These are phyloP conservation scores for Annulohypoxylon maeteangense DNA, from an alignment of 495 filamentous ascomycete species.

Conservation along the genomic window DNA sequence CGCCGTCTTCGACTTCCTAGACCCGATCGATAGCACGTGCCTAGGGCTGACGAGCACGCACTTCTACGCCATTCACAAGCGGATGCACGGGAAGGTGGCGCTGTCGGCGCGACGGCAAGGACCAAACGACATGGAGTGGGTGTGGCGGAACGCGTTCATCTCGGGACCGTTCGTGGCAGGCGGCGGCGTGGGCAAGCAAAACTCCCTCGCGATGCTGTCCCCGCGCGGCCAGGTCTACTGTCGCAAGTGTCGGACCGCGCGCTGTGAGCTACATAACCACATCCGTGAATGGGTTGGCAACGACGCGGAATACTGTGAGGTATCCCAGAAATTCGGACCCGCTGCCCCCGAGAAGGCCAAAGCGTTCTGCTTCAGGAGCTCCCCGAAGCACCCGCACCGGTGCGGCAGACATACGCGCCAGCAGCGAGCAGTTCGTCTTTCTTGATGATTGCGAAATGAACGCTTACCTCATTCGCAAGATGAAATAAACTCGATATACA, in stretches of 20 bases:
- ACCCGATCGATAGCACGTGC: conserved; percentile 65
- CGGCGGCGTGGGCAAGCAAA: conserved; percentile 46
- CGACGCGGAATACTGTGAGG: conserved; percentile 59
- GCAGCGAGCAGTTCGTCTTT: conserved; percentile 41
- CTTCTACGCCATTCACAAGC: conserved; percentile 63
- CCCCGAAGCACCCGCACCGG: conserved; percentile 57
- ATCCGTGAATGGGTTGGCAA: conserved; percentile 63
- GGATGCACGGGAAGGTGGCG: conserved; percentile 60
- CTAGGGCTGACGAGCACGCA: conserved; percentile 63
- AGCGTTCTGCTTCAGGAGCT: conserved; percentile 60
- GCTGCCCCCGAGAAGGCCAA: conserved; percentile 51
- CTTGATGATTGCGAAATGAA: conserved; percentile 11
- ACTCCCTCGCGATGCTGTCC: conserved; percentile 52
- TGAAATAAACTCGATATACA: neutral
- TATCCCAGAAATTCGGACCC: conserved; percentile 61
- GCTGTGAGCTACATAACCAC: conserved; percentile 65
- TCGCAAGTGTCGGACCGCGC: conserved; percentile 61
- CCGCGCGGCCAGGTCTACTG: conserved; percentile 60
- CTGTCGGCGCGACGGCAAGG: conserved; percentile 60
- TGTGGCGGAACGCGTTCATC: conserved; percentile 58
- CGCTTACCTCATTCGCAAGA: neutral
- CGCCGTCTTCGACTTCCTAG: conserved; percentile 64
- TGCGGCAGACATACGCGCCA: conserved; percentile 60
- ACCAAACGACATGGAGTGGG: conserved; percentile 66
- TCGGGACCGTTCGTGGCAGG: conserved; percentile 47